phyloP scores from a whole-genome alignment of 768 basidiomycete species.

The Trametes maxima region DNA sequence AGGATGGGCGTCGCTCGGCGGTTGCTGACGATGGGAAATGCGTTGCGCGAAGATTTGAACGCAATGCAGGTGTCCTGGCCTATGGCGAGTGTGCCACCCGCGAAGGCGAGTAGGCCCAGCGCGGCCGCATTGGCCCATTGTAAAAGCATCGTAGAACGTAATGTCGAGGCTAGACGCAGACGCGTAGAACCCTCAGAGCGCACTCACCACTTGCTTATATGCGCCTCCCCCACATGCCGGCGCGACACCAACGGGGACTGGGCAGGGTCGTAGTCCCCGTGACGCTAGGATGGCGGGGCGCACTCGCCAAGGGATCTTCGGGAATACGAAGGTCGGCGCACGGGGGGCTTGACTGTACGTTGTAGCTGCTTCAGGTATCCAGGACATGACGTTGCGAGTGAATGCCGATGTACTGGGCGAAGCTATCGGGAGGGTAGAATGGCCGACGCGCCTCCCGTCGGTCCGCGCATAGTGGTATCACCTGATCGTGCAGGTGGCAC shows the following conservation, averaged over 20 bases:
- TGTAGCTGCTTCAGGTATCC: neutral
- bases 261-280: slow-evolving; percentile 19
- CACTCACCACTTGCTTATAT: neutral
- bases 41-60: slow-evolving; percentile 37
- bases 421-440: neutral
- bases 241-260: neutral
- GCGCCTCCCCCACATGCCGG: neutral
- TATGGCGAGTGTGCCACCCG: slow-evolving; percentile 39
- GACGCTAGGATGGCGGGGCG: slow-evolving; percentile 14
- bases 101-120: slow-evolving; percentile 25
- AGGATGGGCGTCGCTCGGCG: slow-evolving; percentile 51
- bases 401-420: neutral
- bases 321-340: neutral
- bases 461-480: neutral
- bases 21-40: slow-evolving; percentile 48
- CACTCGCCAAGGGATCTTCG: slow-evolving; percentile 12
- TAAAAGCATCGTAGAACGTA: neutral
- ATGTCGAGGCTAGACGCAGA: neutral
- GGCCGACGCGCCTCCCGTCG: neutral
- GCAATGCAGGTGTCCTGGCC: slow-evolving; percentile 54
- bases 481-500: neutral
- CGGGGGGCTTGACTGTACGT: slow-evolving; percentile 11
- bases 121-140: slow-evolving; percentile 2
- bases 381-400: neutral
- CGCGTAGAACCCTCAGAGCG: too few species aligned